phyloP scores from a whole-genome alignment of 139 green algal genomes.

The Klebsormidium nitens region DNA sequence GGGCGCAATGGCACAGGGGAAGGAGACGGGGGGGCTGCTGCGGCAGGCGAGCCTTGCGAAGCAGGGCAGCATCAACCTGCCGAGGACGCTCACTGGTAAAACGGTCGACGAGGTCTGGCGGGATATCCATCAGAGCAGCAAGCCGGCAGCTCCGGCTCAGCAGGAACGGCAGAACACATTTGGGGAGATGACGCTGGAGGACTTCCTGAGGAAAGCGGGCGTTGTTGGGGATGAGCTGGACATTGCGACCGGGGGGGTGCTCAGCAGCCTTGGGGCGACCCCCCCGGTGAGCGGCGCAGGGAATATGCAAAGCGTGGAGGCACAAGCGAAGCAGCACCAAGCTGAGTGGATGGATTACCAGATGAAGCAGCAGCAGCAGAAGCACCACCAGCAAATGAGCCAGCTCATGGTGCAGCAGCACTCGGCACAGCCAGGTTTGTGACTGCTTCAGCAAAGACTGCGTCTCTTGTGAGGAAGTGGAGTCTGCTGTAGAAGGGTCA shows the following conservation, averaged over 20 bases:
- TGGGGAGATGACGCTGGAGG: constrained; percentile 39
- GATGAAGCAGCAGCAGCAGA: neutral
- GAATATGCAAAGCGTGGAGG: neutral
- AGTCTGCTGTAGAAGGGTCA: too few relatives aligned
- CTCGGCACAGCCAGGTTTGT: too few relatives aligned
- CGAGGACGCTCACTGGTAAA: constrained; percentile 9
- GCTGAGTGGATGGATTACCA: neutral
- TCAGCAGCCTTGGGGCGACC: neutral
- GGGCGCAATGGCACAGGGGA: neutral
- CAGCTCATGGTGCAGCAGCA: too few relatives aligned
- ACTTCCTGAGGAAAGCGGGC: constrained; percentile 28
- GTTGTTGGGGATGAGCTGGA: neutral
- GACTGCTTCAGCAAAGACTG: too few relatives aligned
- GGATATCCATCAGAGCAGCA: constrained; percentile 19
- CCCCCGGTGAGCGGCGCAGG: neutral
- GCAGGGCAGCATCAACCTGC: constrained; percentile 26
- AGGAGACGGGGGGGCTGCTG: neutral
- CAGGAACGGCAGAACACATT: constrained; percentile 14
- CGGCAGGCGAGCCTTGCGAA: constrained; percentile 1
- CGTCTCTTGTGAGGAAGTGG: too few relatives aligned
- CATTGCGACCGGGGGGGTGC: neutral
- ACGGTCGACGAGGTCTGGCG: constrained; percentile 39
- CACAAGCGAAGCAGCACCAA: neutral
- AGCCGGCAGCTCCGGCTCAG: neutral
- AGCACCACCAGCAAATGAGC: constrained; percentile 14